Evolutionary conservation across 106 monocot genomes (phyloP).

Genomic region (Agapanthus africanus): DNA sequence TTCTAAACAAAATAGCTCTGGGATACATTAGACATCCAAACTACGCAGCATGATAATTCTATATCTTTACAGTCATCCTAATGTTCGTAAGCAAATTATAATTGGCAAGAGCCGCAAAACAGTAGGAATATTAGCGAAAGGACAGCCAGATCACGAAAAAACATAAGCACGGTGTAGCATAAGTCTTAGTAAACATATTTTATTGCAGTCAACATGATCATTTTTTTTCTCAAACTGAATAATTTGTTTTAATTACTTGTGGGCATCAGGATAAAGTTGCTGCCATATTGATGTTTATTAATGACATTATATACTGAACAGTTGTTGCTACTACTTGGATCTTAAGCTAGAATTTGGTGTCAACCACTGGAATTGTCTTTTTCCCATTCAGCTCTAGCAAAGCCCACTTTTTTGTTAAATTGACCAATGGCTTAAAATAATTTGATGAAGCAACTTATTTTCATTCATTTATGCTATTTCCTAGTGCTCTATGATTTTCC

Average conservation of each 20-base stretch:
- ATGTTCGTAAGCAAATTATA: too few relatives aligned
- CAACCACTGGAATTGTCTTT: not conserved
- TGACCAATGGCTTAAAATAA: not conserved
- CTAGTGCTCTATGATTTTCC: not conserved
- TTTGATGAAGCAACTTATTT: not conserved
- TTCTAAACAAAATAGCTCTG: too few relatives aligned
- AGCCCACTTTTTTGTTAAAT: not conserved
- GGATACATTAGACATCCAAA: too few relatives aligned
- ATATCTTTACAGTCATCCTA: too few relatives aligned
- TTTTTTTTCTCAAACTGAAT: not conserved
- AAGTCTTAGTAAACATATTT: not conserved
- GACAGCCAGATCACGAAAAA: not conserved
- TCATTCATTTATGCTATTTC: not conserved
- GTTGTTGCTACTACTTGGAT: not conserved
- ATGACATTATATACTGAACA: not conserved
- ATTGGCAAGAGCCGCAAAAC: too few relatives aligned
- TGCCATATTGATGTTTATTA: not conserved
- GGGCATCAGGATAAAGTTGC: not conserved
- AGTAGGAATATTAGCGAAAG: not conserved
- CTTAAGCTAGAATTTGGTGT: not conserved
- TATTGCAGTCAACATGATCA: not conserved
- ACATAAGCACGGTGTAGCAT: not conserved
- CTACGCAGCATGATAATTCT: too few relatives aligned
- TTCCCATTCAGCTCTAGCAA: not conserved
- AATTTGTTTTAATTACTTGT: not conserved